Evolutionary conservation across 1,284 basidiomycete species (phyloP), one percentile per base, ranked within the genome.

Genomic region (Sanghuangporus sanghuang): DNA sequence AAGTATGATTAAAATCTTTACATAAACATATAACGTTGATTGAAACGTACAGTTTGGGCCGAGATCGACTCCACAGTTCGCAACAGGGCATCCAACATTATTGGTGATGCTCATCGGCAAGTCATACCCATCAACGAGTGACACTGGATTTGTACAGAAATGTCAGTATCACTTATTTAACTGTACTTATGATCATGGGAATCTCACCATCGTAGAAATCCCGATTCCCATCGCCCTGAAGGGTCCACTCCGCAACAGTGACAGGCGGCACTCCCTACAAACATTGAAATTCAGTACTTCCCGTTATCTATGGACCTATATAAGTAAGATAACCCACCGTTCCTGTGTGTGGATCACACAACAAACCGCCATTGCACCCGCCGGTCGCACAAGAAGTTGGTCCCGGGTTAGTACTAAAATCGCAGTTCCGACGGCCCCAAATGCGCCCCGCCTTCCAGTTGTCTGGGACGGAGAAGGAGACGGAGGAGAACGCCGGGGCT

Each of bases 111-210:
- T 71, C 72, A 84, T 75, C 6, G 86, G 86, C 7, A 88, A 70
- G 72, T 88, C 86, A 72, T 79, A 83, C 0, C 84, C 84, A 68
- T 85, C 83, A 21, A 85, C 83, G 40, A 84, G 75, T 32, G 80
- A 82, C 16, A 83, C 76, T 76, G 48, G 16, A 42, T 9, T 27
- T 60, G 57, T 16, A 76, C 60, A 74, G 71, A 42, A 70, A 72
- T 49, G 72, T 55, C 62, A 62, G 44, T 63, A 65, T 42, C 40
- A 9, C 12, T 42, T 42, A n/a, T 12, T 42, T 6, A n/a, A 42
- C n/a, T 18, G 16, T 18, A 46, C 21, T 12, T 16, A 14, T n/a
- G 16, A 35, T 53, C 35, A 54, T 35, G 54, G 40, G 36, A 53
- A 67, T 66, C 70, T 61, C 65, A 80, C 80, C 76, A 68, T 84